phyloP scores from a whole-genome alignment of 331 rosid genomes.

The Dryas integrifolia region DNA sequence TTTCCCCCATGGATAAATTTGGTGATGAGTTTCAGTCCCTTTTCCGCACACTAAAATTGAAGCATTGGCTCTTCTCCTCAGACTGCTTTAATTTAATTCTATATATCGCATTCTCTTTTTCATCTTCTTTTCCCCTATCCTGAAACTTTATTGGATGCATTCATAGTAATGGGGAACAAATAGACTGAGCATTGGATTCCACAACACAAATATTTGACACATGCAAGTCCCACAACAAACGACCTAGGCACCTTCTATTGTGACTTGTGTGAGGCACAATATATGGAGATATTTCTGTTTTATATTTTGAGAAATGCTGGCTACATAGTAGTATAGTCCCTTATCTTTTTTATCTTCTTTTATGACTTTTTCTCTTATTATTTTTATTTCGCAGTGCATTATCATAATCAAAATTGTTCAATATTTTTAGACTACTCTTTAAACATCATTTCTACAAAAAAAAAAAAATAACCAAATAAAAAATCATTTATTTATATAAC shows the following conservation, averaged over 20 bases:
- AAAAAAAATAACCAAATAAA: too few relatives aligned
- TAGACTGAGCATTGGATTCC: constrained; percentile 35
- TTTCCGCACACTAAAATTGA: constrained; percentile 10
- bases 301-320: too few relatives aligned
- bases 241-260: neutral
- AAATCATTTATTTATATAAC: too few relatives aligned
- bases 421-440: too few relatives aligned
- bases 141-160: neutral
- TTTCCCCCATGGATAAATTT: neutral
- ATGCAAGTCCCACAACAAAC: constrained; percentile 16
- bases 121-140: constrained; percentile 5
- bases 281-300: too few relatives aligned
- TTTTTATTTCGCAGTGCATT: too few relatives aligned
- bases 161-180: constrained; percentile 14
- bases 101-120: constrained; percentile 21
- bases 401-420: too few relatives aligned
- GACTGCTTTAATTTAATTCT: constrained; percentile 9
- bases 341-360: too few relatives aligned
- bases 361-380: too few relatives aligned
- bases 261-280: too few relatives aligned
- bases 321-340: too few relatives aligned
- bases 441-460: too few relatives aligned
- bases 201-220: neutral
- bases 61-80: constrained; percentile 15
- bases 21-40: constrained; percentile 20